Base-by-base conservation (phyloP, 2,329 filamentous ascomycete genomes). In the Ceratocystis harringtonii region DNA sequence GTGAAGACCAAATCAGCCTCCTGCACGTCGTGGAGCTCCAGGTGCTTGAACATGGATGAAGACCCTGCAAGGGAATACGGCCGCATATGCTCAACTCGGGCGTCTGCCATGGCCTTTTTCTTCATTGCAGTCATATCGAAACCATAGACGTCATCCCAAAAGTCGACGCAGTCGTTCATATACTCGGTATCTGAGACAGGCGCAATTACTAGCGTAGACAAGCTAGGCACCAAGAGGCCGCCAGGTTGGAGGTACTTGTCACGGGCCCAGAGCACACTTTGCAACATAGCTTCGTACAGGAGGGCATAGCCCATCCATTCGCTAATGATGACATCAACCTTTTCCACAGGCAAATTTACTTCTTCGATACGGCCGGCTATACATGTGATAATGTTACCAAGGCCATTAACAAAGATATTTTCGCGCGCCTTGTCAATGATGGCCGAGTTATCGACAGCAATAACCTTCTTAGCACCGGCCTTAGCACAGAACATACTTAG, bases 281-380 rank as follows among this genome's bases (percentile, higher is more conserved):
- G 90, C 32, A 97, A 84, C 92, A 97, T 97, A 65, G 91, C 90
- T 76, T 97, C 92, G 74, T 95, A 97, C 5, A 96, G 81, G 19
- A 96, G 81, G 69, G 87, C 89, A 74, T 97, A 97, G 36, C 92
- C 92, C 92, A 97, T 97, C 92, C 92, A 97, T 75, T 97, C 92
- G 67, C 89, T 95, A 68, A 97, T 87, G 72, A 97, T 96, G 71
- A 97, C 87, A 76, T 97, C 92, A 58, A 96, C 92, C 72, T 92
- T 79, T 64, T 84, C 79, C 6, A 92, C 86, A 1, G 89, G 91
- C 25, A 91, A 80, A 66, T 76, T 80, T 65, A 95, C 88, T 70
- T 96, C 91, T 74, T 97, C 92, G 68, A 96, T 89, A 72, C 90
- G 89, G 45, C 92, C 92, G 69, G 86, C 84, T 61, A 96, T 78